Percentiles rank a stretch among this genome's conserved stretches.
Evolutionary conservation across 164 flowering plant genomes (phyloP).

Genomic region (Protea cynaroides): DNA sequence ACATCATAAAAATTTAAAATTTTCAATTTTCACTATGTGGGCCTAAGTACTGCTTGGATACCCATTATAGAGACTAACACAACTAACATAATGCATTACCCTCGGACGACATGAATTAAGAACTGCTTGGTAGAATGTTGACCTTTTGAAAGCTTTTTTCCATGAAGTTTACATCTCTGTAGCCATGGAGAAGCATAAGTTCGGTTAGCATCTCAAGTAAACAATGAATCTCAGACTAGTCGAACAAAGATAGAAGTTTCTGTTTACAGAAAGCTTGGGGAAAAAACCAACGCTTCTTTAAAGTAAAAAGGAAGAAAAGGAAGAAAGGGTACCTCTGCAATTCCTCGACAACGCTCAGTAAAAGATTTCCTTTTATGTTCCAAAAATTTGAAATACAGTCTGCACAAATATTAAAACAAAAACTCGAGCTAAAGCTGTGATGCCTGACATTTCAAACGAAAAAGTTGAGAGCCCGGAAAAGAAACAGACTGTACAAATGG

Average conservation of each 20-base stretch:
- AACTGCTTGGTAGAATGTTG: conserved; percentile 15
- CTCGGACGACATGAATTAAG: conserved; percentile 35
- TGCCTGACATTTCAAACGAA: too few relatives aligned
- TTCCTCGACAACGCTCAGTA: conserved; percentile 4
- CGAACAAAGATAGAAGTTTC: background rate
- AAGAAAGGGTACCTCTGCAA: conserved; percentile 12
- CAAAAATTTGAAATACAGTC: conserved; percentile 6
- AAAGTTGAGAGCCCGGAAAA: too few relatives aligned
- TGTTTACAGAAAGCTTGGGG: background rate
- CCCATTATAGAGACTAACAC: background rate
- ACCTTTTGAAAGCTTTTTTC: conserved; percentile 21
- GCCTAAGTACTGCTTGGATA: background rate
- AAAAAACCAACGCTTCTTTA: too few relatives aligned
- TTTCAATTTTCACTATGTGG: background rate
- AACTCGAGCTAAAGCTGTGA: too few relatives aligned
- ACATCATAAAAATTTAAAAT: background rate
- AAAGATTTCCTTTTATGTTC: conserved; percentile 6
- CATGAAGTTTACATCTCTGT: conserved; percentile 32
- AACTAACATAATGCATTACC: conserved; percentile 18
- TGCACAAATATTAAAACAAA: background rate
- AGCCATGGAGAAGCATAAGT: background rate
- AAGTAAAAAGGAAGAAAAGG: background rate
- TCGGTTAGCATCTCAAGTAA: background rate
- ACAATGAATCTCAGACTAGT: background rate
- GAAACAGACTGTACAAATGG: background rate